Percentiles rank a stretch among this genome's conserved stretches.
Evolutionary conservation across 306 rosid genomes (phyloP).

Genomic region (Oxytropis ochrocephala): DNA sequence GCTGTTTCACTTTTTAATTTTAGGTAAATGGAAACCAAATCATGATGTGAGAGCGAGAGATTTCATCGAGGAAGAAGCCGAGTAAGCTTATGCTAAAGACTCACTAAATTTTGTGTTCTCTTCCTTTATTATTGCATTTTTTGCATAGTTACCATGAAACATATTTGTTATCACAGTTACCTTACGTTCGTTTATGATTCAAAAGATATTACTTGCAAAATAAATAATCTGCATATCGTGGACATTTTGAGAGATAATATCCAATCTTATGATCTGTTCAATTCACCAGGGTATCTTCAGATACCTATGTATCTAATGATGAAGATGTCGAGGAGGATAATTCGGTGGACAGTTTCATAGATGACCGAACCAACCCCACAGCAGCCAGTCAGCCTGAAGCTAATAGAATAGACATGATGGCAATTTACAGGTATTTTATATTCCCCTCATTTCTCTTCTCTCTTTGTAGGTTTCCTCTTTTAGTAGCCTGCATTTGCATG

Average conservation of each 20-base stretch:
- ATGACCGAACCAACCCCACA: conserved; percentile 64
- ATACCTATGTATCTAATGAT: conserved; percentile 52
- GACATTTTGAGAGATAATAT: not conserved
- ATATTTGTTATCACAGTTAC: not conserved
- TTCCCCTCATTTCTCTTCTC: not conserved
- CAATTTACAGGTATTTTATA: conserved; percentile 66
- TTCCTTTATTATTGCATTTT: conserved; percentile 1
- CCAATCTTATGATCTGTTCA: conserved; percentile 23
- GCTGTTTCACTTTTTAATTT: conserved; percentile 18
- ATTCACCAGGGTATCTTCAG: conserved; percentile 63
- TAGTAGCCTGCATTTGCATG: not conserved
- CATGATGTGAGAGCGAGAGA: conserved; percentile 44
- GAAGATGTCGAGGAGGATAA: conserved; percentile 59
- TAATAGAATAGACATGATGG: conserved; percentile 74
- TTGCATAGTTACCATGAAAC: not conserved
- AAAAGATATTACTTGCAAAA: not conserved
- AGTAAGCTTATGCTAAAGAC: conserved; percentile 51
- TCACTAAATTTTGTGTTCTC: conserved; percentile 15
- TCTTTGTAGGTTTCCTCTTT: not conserved
- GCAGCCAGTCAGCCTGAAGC: conserved; percentile 54
- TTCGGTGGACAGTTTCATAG: conserved; percentile 83
- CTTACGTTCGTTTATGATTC: not conserved
- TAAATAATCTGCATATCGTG: conserved; percentile 2
- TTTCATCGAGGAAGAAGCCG: conserved; percentile 91
- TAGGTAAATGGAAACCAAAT: conserved; percentile 56